Conservation (phyloP, 352 stramenopile genomes). For the Pythium dissotocum region DNA sequence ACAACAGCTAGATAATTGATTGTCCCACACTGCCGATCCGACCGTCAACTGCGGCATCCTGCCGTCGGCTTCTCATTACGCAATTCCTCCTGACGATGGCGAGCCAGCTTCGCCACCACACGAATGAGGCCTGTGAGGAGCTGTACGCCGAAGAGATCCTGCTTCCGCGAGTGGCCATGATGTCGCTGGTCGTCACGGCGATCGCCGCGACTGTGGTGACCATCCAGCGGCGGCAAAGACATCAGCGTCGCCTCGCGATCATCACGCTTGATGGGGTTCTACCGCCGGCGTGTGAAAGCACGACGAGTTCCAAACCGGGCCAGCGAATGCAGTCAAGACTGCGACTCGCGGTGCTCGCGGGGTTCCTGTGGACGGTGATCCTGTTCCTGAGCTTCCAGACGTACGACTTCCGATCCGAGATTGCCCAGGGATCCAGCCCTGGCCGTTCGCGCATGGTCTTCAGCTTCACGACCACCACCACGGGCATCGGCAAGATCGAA, state of each 20-base stretch:
- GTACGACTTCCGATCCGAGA: slow-evolving; percentile 23
- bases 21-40: no score
- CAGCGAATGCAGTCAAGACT: slow-evolving; percentile 27
- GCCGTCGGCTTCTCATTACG: no score
- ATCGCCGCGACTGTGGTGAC: slow-evolving; percentile 19
- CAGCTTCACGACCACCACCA: slow-evolving; percentile 55
- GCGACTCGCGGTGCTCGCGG: slow-evolving; percentile 29
- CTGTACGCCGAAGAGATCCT: slow-evolving; percentile 45
- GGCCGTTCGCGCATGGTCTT: slow-evolving; percentile 47
- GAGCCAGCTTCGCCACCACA: not conserved
- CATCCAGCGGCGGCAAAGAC: slow-evolving; percentile 12
- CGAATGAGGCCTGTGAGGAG: slow-evolving; percentile 30
- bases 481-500: slow-evolving; percentile 38
- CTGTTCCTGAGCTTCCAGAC: slow-evolving; percentile 43
- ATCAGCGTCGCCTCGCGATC: slow-evolving; percentile 6
- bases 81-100: not conserved
- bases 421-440: slow-evolving; percentile 20
- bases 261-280: slow-evolving; percentile 4
- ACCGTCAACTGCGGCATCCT: no score
- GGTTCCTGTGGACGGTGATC: slow-evolving; percentile 38
- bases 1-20: no score
- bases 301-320: not conserved
- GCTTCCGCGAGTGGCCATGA: slow-evolving; percentile 42
- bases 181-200: slow-evolving; percentile 30
- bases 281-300: not conserved